Evolutionary conservation across 768 basidiomycete genomes (phyloP), one percentile per base, ranked within the genome.

Genomic region (Mycena floridula): DNA sequence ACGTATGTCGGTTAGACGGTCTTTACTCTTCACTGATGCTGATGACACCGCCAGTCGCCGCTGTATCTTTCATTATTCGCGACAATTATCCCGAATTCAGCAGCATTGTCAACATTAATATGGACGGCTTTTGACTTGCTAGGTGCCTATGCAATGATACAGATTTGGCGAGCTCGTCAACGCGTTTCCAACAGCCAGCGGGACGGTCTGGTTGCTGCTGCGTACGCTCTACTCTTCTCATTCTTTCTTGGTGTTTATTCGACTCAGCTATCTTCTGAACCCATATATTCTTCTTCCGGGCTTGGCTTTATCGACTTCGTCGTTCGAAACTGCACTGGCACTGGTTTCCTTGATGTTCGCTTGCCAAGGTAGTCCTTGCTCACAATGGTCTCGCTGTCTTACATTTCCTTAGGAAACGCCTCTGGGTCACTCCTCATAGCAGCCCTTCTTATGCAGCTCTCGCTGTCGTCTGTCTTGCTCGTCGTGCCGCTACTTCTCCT

Each of bases 281-380:
- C 96, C 96, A 3, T 96, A 96, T 60, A 64, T 88, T 7, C 61
- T 95, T 45, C 68, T 92, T 1, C 80, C 93, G 0, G 82, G 81
- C 24, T 68, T 95, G 6, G 87, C 91, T 0, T 67, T 82, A 9
- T 94, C 94, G 0, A 89, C 89, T 0, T 85, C 90, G 0, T 76
- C 81, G 2, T 68, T 97, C 13, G 90, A 95, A 56, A 95, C 89
- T 58, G 69, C 82, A 1, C 60, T 89, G 5, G 65, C 80, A 23
- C 67, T 95, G 2, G 53, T 85, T 1, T 56, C 83, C 4, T 60
- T 96, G 30, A 76, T 81, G 69, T 83, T 81, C 53, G 89, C 88
- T 1, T 70, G 78, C 26, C 66, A 75, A 70, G 78, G 90, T 86
- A 46, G 39, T 68, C 46, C 21, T 47, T 7, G 21, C 11, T 27